Percentiles rank a stretch among this genome's conserved stretches.
These are phyloP conservation scores for Cyberlindnera japonica DNA, from an alignment of 805 yeast genomes.

Conservation along the genomic window DNA sequence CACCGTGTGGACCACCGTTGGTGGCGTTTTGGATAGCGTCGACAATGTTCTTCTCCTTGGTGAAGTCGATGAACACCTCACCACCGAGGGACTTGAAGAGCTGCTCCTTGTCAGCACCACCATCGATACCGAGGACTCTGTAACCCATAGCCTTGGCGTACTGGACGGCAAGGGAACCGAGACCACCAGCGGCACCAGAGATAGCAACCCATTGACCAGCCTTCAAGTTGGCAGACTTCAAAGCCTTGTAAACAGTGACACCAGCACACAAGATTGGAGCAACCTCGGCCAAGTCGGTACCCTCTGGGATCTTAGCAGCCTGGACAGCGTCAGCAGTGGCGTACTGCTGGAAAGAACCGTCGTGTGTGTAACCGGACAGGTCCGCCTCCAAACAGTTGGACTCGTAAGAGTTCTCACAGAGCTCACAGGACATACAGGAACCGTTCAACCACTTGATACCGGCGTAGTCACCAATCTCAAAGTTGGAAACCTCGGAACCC, in stretches of 20 bases:
- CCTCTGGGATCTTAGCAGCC: constrained; percentile 58
- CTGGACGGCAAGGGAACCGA: constrained; percentile 75
- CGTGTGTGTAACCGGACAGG: constrained; percentile 50
- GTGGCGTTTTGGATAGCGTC: constrained; percentile 47
- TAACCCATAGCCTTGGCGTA: constrained; percentile 77
- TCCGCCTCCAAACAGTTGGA: constrained; percentile 69
- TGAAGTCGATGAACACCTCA: constrained; percentile 60
- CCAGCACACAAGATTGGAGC: constrained; percentile 45
- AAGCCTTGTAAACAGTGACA: constrained; percentile 65
- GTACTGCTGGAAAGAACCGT: constrained; percentile 57
- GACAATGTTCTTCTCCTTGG: constrained; percentile 47
- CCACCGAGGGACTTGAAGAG: constrained; percentile 59
- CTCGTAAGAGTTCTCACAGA: constrained; percentile 56
- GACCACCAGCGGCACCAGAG: constrained; percentile 82
- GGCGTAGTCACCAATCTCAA: constrained; percentile 62
- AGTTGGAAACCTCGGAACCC: constrained; percentile 58
- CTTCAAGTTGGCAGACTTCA: constrained; percentile 52
- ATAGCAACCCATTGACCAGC: constrained; percentile 76
- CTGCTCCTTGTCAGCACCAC: constrained; percentile 64
- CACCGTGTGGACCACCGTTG: constrained; percentile 66
- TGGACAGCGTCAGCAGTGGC: constrained; percentile 65
- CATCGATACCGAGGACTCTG: constrained; percentile 70
- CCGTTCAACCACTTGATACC: constrained; percentile 73
- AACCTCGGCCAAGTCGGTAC: constrained; percentile 54
- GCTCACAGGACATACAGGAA: constrained; percentile 63